Conservation (phyloP, 2,329 filamentous ascomycete species). For the Aureobasidium zeae region DNA sequence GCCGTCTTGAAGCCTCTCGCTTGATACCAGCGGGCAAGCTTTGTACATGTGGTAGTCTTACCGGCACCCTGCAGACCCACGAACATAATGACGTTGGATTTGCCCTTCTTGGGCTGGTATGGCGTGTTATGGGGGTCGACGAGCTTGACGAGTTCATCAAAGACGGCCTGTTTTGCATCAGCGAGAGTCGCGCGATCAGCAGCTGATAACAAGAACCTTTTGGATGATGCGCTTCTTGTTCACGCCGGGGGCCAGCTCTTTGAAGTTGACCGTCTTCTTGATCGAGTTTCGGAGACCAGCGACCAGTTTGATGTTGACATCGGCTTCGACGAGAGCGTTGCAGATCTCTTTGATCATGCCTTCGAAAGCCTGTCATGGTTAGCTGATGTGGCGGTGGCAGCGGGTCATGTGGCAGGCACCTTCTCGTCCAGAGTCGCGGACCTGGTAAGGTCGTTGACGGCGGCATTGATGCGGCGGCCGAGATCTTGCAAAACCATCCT, state of each 20-base stretch:
- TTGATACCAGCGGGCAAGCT: constrained; percentile 90
- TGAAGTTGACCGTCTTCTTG: constrained; percentile 83
- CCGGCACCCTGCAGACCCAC: constrained; percentile 95
- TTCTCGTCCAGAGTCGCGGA: constrained; percentile 95
- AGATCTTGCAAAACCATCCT: constrained; percentile 98
- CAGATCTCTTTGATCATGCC: constrained; percentile 98
- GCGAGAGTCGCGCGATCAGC: not conserved
- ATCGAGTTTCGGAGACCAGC: constrained; percentile 88
- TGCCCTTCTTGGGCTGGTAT: constrained; percentile 95
- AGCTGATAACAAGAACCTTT: constrained; percentile 40
- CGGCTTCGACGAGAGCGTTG: constrained; percentile 86
- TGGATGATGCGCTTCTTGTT: constrained; percentile 99
- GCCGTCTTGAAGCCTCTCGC: constrained; percentile 86
- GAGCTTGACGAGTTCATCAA: constrained; percentile 89
- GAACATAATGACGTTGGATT: constrained; percentile 97
- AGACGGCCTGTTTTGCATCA: constrained; percentile 52
- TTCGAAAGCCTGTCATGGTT: constrained; percentile 67
- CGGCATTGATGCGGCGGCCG: constrained; percentile 94
- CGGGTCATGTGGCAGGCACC: constrained; percentile 38
- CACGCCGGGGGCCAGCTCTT: constrained; percentile 77
- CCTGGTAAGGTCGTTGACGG: constrained; percentile 84
- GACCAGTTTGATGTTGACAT: constrained; percentile 94
- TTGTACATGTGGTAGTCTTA: constrained; percentile 97
- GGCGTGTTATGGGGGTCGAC: constrained; percentile 92
- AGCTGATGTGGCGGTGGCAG: not conserved